A percentile compares a stretch with the other conserved stretches of the same genome.
Conservation (phyloP, 176 grass and related monocot genomes). For the Echinochloa phyllopogon region DNA sequence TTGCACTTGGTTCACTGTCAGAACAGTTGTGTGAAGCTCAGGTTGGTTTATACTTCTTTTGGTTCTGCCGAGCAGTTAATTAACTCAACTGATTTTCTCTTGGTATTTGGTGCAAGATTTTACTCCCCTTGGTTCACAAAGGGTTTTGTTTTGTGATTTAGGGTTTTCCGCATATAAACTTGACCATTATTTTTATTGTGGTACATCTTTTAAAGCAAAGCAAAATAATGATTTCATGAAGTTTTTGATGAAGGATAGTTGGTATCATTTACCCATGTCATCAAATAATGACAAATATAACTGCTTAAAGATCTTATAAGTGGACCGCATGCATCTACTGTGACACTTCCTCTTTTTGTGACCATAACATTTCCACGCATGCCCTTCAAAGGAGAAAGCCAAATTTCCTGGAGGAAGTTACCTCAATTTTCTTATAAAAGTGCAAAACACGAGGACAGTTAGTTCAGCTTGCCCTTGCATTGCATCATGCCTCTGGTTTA, state of each 20-base stretch:
- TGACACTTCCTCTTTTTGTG: not conserved
- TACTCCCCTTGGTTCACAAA: not conserved
- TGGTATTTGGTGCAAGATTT: constrained; percentile 15
- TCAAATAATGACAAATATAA: not conserved
- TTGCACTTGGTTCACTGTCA: constrained; percentile 86
- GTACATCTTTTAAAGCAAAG: not conserved
- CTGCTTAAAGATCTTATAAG: not conserved
- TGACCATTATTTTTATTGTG: not conserved
- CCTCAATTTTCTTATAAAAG: not conserved
- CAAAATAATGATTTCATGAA: not conserved
- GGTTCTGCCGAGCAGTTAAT: constrained; percentile 5
- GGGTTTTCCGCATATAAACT: not conserved
- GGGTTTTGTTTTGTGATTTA: not conserved
- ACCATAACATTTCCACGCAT: constrained; percentile 5
- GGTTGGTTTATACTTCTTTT: constrained; percentile 56
- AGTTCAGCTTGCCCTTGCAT: not conserved
- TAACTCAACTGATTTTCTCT: constrained; percentile 11
- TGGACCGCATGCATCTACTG: not conserved
- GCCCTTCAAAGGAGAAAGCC: not conserved
- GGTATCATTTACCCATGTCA: not conserved
- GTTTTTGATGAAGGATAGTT: not conserved
- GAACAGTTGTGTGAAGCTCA: constrained; percentile 87
- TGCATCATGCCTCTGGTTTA: not conserved
- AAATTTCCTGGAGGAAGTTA: not conserved
- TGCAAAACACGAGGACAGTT: not conserved